phyloP scores from a whole-genome alignment of 768 basidiomycete species.

The Sistotremastrum niveocremeum region DNA sequence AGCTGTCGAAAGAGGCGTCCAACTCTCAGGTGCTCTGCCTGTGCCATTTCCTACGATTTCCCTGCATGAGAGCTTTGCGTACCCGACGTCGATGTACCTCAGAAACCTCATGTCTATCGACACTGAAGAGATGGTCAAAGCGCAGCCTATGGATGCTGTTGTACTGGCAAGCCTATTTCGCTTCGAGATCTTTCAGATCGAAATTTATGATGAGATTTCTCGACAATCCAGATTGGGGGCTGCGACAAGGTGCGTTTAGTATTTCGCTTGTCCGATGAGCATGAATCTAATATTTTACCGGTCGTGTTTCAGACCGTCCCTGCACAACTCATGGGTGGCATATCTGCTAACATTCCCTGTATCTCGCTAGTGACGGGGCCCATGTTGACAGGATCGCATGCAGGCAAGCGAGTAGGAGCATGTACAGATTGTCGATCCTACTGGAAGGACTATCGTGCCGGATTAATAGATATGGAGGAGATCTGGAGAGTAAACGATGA shows the following conservation, averaged over 20 bases:
- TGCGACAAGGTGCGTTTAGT: conserved; percentile 1
- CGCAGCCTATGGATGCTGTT: conserved; percentile 15
- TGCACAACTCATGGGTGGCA: conserved; percentile 15
- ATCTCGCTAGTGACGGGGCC: conserved; percentile 12
- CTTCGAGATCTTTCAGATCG: not conserved
- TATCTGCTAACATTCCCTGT: conserved; percentile 12
- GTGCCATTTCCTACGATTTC: conserved; percentile 14
- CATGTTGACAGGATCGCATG: conserved; percentile 13
- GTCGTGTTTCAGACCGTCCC: conserved; percentile 13
- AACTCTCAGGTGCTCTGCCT: conserved; percentile 12
- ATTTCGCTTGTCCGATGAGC: not conserved
- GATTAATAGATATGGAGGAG: conserved; percentile 14
- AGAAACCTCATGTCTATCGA: conserved; percentile 16
- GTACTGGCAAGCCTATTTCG: conserved; percentile 5
- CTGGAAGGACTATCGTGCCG: conserved; percentile 14
- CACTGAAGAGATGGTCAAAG: conserved; percentile 15
- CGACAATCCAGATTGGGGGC: conserved; percentile 5
- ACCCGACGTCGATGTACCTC: conserved; percentile 14
- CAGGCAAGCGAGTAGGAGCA: conserved; percentile 12
- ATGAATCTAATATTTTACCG: not conserved
- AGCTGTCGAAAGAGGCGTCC: conserved; percentile 13
- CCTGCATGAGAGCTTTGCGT: conserved; percentile 13
- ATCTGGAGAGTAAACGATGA: conserved; percentile 12
- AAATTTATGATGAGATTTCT: not conserved
- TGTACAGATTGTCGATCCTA: conserved; percentile 16